Base-by-base conservation (phyloP, 208 protist species). In the Zelonia costaricensis region DNA sequence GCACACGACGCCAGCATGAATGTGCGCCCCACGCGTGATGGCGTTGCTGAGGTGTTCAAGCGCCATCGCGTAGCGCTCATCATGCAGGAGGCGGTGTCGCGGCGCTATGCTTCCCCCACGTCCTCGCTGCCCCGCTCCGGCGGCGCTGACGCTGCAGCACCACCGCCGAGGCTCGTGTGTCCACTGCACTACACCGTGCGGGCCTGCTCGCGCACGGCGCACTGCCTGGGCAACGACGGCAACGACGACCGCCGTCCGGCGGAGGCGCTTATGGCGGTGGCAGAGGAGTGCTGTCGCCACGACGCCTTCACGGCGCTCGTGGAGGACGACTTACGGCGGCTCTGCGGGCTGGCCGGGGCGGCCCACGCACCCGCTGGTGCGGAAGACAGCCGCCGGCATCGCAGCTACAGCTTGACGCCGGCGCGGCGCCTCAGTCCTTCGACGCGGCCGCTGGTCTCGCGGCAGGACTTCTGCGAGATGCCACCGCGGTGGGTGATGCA, bases 401-500 rank as follows among this genome's bases (percentile, higher is more conserved):
- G n/a, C n/a, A n/a, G n/a, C n/a, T n/a, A n/a, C n/a, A n/a, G n/a
- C n/a, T n/a, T n/a, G 13, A 16, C 39, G 4, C n/a, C 10, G 28
- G 18, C 27, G 28, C 35, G 6, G 25, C 42, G 20, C 38, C 38
- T 10, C 44, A 42, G 16, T 13, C 35, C 33, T 22, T 22, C n/a
- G 20, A 33, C 54, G 28, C n/a, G 38, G 3, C 31, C 59, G 7
- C 58, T 77, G 10, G 48, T 56, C 4, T 35, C 66, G 20, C 44
- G 54, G 35, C 74, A 82, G 18, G 71, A 74, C 25, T 68, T 54
- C 9, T 76, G 22, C 36, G 84, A 91, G 62, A 69, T 91, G 45
- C 74, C 74, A 2, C 60, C 80, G n/a, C 80, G 80, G 10, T 91
- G 84, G 84, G 72, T 87, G 33, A 76, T 91, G 71, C 77, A 86